These are phyloP conservation scores for Trapa incisa DNA, from an alignment of 345 rosid genomes.

Conservation along the genomic window DNA sequence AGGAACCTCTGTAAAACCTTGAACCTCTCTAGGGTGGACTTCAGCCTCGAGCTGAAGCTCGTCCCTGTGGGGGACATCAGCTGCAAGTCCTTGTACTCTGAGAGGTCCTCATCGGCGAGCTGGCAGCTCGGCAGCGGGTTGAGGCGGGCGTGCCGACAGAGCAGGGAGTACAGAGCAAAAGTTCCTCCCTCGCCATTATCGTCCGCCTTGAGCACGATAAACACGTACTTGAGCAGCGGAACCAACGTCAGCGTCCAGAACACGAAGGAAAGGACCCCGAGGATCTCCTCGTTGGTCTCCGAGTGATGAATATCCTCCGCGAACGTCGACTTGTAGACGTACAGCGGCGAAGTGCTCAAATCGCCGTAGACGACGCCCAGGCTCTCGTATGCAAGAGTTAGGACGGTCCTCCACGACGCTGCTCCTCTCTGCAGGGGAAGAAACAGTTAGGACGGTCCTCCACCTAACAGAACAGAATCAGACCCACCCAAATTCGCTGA, in stretches of 20 bases:
- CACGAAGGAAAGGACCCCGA: constrained; percentile 6
- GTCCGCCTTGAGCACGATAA: constrained; percentile 7
- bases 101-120: constrained; percentile 3
- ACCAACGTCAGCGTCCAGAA: constrained; percentile 7
- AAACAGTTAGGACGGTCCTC: too few relatives aligned
- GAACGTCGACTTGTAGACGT: constrained; percentile 7
- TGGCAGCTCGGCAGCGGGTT: constrained; percentile 7
- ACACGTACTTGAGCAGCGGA: constrained; percentile 8
- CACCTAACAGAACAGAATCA: not conserved
- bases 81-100: constrained; percentile 2
- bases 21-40: constrained; percentile 2
- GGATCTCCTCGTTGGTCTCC: constrained; percentile 2
- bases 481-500: not conserved
- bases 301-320: constrained; percentile 2
- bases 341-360: constrained; percentile 10
- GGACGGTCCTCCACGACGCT: constrained; percentile 7
- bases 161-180: constrained; percentile 4
- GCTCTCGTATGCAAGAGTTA: constrained; percentile 8
- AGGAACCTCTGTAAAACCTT: constrained; percentile 2
- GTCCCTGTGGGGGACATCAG: not conserved
- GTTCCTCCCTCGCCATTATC: constrained; percentile 14
- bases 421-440: constrained; percentile 4
- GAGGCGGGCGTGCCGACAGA: not conserved
- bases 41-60: constrained; percentile 5
- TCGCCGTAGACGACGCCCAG: constrained; percentile 9